Conservation (phyloP, 1,139 yeast genomes). For the Debaryomyces sp. region DNA sequence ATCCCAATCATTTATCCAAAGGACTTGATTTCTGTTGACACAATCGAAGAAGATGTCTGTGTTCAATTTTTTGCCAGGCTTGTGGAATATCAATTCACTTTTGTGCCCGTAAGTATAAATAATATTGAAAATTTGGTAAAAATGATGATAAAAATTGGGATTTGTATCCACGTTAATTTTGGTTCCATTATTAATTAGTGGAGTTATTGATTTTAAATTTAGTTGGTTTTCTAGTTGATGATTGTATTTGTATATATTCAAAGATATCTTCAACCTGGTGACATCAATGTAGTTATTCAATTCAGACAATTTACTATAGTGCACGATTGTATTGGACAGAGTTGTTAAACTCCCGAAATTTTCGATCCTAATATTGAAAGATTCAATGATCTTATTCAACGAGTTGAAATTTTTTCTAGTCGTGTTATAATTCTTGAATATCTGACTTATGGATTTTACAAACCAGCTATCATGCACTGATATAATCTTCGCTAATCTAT, state of each 20-base stretch:
- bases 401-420: conserved; percentile 36
- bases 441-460: conserved; percentile 76
- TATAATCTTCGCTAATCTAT: conserved; percentile 59
- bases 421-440: conserved; percentile 55
- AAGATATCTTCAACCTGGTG: conserved; percentile 73
- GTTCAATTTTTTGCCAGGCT: conserved; percentile 58
- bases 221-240: conserved; percentile 30
- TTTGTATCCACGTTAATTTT: conserved; percentile 23
- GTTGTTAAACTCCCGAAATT: conserved; percentile 2
- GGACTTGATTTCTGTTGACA: conserved; percentile 55
- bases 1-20: conserved; percentile 67
- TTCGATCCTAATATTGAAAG: conserved; percentile 20
- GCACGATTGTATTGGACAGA: conserved; percentile 14
- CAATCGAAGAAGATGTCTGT: conserved; percentile 55
- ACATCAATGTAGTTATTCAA: conserved; percentile 71
- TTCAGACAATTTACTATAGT: conserved; percentile 58
- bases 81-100: conserved; percentile 54
- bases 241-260: conserved; percentile 63
- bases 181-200: conserved; percentile 27
- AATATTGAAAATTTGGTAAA: conserved; percentile 53
- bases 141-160: conserved; percentile 37
- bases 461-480: conserved; percentile 94
- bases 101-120: conserved; percentile 45
- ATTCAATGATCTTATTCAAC: conserved; percentile 33
- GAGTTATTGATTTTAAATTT: conserved; percentile 20